Conservation (phyloP, 2,329 filamentous ascomycete genomes). For the Talaromyces sp. region DNA sequence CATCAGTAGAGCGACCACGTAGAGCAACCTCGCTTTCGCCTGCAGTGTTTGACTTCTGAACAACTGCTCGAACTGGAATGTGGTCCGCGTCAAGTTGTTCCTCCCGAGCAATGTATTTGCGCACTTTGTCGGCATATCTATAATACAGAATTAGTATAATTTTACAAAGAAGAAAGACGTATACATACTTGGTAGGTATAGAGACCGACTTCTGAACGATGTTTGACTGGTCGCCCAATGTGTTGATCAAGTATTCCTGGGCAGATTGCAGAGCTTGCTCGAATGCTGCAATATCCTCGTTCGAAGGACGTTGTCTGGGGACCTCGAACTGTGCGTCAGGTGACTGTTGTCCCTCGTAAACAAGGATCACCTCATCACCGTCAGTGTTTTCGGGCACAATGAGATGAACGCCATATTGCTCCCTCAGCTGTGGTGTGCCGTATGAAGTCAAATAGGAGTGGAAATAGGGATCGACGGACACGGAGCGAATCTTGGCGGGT, state of each 20-base stretch:
- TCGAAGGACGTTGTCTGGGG: conserved; percentile 54
- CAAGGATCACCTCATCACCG: conserved; percentile 45
- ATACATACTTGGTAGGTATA: conserved; percentile 51
- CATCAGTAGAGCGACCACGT: conserved; percentile 70
- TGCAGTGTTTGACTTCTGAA: conserved; percentile 47
- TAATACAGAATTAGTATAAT: neutral
- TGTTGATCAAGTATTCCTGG: conserved; percentile 52
- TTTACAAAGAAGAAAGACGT: neutral
- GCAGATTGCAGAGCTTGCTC: conserved; percentile 57
- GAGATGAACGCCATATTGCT: conserved; percentile 47
- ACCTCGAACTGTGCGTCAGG: conserved; percentile 51
- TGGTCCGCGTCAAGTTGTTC: conserved; percentile 51
- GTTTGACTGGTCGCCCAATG: conserved; percentile 54
- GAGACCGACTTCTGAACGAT: conserved; percentile 54
- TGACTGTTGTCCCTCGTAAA: conserved; percentile 47
- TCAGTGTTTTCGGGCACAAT: conserved; percentile 47
- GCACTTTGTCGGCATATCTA: conserved; percentile 61
- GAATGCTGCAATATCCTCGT: conserved; percentile 55
- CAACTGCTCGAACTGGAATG: conserved; percentile 56
- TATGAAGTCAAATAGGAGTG: conserved; percentile 45
- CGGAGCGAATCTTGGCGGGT: conserved; percentile 42
- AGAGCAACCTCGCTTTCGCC: conserved; percentile 58
- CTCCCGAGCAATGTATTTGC: conserved; percentile 56
- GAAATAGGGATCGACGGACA: conserved; percentile 50
- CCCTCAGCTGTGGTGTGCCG: conserved; percentile 36